Evolutionary conservation across 352 stramenopile species (phyloP).

Genomic region (Pythium guiyangense): DNA sequence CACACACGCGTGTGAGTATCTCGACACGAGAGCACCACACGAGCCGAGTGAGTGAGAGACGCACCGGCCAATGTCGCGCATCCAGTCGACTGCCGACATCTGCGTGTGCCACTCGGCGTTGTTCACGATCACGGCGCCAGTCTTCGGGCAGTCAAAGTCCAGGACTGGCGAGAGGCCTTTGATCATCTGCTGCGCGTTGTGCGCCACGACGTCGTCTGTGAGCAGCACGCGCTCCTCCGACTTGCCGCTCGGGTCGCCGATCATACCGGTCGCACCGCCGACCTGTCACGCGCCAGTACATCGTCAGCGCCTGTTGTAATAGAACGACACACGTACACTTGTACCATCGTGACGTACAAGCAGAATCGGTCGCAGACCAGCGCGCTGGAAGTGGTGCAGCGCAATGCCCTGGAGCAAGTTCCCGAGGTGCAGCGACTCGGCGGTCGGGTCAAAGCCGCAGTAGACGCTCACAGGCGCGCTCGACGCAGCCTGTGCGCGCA

Average conservation of each 20-base stretch:
- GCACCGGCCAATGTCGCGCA: slow-evolving; percentile 93
- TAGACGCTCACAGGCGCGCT: slow-evolving; percentile 50
- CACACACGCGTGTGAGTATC: too few species aligned
- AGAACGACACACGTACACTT: too few species aligned
- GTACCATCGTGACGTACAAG: too few species aligned
- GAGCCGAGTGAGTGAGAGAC: slow-evolving; percentile 6
- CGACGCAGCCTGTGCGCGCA: slow-evolving; percentile 13
- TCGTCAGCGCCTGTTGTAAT: too few species aligned
- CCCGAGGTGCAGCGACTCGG: slow-evolving; percentile 88
- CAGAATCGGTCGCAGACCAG: slow-evolving; percentile 89
- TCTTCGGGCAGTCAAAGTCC: slow-evolving; percentile 87
- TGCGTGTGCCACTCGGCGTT: slow-evolving; percentile 97
- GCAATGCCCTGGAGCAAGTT: slow-evolving; percentile 87
- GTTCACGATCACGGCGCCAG: slow-evolving; percentile 95
- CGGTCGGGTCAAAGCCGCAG: slow-evolving; percentile 91
- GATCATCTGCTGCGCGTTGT: slow-evolving; percentile 89
- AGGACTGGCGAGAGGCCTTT: slow-evolving; percentile 93
- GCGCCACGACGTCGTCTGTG: slow-evolving; percentile 89
- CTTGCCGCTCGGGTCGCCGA: slow-evolving; percentile 98
- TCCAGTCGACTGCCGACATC: slow-evolving; percentile 96
- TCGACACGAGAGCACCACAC: too few species aligned
- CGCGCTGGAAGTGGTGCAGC: slow-evolving; percentile 84
- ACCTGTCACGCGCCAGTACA: slow-evolving; percentile 19
- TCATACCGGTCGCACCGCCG: slow-evolving; percentile 87
- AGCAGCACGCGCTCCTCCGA: slow-evolving; percentile 95